Conservation (phyloP, 2,329 filamentous ascomycete genomes). For the Xylariaceae sp. region DNA sequence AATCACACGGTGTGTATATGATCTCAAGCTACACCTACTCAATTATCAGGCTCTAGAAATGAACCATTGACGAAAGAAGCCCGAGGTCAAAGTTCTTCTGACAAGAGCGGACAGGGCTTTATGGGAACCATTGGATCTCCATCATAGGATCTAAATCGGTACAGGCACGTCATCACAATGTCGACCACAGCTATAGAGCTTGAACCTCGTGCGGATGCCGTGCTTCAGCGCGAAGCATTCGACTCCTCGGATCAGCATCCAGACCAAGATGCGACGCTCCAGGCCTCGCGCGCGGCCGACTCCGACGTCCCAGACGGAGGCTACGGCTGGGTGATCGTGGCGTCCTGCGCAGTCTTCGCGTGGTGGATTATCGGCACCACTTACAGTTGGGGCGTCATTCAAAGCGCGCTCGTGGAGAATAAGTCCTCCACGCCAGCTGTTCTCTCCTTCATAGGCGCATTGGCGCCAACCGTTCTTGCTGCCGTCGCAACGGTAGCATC, state of each 20-base stretch:
- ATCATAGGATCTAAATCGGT: no score
- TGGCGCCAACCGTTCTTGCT: conserved; percentile 11
- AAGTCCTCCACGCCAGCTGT: conserved; percentile 11
- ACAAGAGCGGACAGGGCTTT: no score
- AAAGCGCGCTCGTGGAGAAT: conserved; percentile 11
- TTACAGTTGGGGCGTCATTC: conserved; percentile 14
- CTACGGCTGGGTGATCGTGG: conserved; percentile 16
- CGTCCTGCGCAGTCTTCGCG: conserved; percentile 10
- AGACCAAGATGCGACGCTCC: conserved; percentile 8
- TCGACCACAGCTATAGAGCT: conserved; percentile 12
- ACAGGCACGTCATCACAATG: no score
- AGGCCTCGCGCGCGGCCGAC: conserved; percentile 15
- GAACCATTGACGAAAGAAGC: no score
- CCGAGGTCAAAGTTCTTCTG: no score
- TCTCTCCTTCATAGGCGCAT: conserved; percentile 14
- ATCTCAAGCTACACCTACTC: no score
- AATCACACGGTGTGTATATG: no score
- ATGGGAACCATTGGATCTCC: no score
- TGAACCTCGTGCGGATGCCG: background rate
- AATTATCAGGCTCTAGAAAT: no score
- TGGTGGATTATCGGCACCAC: conserved; percentile 18
- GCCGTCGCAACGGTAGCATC: conserved; percentile 11
- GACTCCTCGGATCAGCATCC: conserved; percentile 3
- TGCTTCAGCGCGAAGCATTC: conserved; percentile 9
- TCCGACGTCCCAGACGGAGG: conserved; percentile 16